phyloP scores from a whole-genome alignment of 345 rosid species.

The Brassica juncea region DNA sequence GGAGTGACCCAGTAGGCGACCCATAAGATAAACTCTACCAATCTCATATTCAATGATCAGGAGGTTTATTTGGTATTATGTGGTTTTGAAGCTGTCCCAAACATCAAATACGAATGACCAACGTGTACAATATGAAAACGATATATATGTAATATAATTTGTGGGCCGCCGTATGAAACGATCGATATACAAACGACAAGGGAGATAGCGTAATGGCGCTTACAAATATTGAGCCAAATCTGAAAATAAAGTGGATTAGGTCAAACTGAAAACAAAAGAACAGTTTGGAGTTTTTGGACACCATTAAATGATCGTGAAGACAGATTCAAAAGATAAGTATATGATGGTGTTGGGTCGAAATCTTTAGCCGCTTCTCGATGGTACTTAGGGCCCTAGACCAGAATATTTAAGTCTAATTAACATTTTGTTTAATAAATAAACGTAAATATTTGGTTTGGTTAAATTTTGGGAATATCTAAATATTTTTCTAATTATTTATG shows the following conservation, averaged over 20 bases:
- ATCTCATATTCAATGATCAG: neutral
- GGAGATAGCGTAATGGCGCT: neutral
- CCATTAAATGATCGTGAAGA: constrained; percentile 6
- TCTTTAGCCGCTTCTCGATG: constrained; percentile 23
- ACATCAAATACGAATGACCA: neutral
- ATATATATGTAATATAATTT: neutral
- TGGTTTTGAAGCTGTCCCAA: neutral
- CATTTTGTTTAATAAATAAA: neutral
- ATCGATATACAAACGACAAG: constrained; percentile 6
- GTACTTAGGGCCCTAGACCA: constrained; percentile 14
- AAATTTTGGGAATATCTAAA: neutral
- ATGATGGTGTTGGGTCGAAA: constrained; percentile 8
- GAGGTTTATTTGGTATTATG: neutral
- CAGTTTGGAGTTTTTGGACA: neutral
- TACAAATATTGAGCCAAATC: neutral
- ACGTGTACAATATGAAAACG: constrained; percentile 6
- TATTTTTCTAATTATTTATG: neutral
- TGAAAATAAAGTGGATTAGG: neutral
- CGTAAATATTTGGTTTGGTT: neutral
- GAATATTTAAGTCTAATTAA: neutral
- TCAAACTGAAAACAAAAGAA: constrained; percentile 15
- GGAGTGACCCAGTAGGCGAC: neutral
- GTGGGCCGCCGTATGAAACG: neutral
- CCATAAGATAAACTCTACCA: neutral
- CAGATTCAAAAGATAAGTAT: neutral